Evolutionary conservation across 225 moss, liverwort and hornwort species (phyloP).

Genomic region (Polytrichum formosum): DNA sequence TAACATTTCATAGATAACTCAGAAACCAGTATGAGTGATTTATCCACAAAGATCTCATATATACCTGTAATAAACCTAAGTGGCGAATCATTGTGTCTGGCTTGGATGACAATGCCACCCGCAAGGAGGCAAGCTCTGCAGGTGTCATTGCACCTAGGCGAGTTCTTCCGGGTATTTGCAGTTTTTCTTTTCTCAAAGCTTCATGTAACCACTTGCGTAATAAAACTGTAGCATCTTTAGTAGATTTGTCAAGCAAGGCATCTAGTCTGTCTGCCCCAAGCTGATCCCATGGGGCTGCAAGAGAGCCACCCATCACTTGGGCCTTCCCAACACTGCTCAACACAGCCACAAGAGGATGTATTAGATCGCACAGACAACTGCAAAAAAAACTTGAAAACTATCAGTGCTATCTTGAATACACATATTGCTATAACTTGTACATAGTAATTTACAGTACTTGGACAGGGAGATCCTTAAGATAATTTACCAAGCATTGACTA

Average conservation of each 20-base stretch:
- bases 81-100: conserved; percentile 76
- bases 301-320: conserved; percentile 73
- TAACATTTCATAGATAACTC: too few relatives aligned
- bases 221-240: conserved; percentile 71
- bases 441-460: too few relatives aligned
- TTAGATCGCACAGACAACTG: too few relatives aligned
- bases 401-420: too few relatives aligned
- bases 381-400: too few relatives aligned
- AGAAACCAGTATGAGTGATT: too few relatives aligned
- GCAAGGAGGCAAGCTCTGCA: conserved; percentile 62
- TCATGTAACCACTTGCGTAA: conserved; percentile 91
- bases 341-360: not conserved
- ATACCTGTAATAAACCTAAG: conserved; percentile 55
- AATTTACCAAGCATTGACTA: too few relatives aligned
- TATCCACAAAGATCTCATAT: too few relatives aligned
- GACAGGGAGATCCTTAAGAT: too few relatives aligned
- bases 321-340: conserved; percentile 31
- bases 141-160: conserved; percentile 77
- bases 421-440: too few relatives aligned
- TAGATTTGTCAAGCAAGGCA: conserved; percentile 67
- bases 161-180: conserved; percentile 57
- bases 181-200: conserved; percentile 70
- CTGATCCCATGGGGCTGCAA: conserved; percentile 69
- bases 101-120: conserved; percentile 56
- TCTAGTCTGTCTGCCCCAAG: conserved; percentile 62